These are phyloP conservation scores for Albifimbria verrucaria DNA, from an alignment of 2,329 filamentous ascomycete genomes.

Conservation along the genomic window DNA sequence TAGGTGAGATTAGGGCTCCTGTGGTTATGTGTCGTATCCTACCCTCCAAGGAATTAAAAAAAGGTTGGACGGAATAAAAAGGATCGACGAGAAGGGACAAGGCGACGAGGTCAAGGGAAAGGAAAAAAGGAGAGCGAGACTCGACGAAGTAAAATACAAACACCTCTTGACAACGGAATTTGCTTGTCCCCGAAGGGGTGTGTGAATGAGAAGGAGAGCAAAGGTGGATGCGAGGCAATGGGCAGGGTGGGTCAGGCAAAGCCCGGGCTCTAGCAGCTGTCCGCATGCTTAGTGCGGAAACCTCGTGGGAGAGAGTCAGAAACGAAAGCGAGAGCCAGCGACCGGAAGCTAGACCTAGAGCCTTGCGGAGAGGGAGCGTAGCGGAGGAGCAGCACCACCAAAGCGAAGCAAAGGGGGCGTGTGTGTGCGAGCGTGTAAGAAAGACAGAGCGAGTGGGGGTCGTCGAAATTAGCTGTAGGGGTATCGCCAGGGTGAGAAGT, in stretches of 20 bases:
- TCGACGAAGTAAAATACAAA: slow-evolving; percentile 8
- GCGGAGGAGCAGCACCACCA: neutral
- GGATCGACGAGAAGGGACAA: slow-evolving; percentile 9
- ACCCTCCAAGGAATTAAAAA: slow-evolving; percentile 9
- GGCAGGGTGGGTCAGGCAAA: neutral
- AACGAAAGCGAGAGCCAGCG: neutral
- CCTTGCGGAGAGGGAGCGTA: neutral
- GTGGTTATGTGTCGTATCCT: neutral
- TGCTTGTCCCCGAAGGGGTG: slow-evolving; percentile 1
- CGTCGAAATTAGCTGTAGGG: neutral
- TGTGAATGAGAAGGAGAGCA: neutral
- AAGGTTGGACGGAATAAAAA: slow-evolving; percentile 15
- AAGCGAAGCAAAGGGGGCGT: neutral
- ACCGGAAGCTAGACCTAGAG: no score
- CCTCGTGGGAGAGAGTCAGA: neutral
- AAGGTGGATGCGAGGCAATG: neutral
- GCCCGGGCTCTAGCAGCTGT: neutral
- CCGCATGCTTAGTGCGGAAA: neutral
- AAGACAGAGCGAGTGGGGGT: neutral
- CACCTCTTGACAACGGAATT: slow-evolving; percentile 6
- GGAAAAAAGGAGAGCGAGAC: slow-evolving; percentile 8
- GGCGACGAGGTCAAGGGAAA: slow-evolving; percentile 3
- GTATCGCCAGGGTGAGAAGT: neutral
- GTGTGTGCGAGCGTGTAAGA: neutral
- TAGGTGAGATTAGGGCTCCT: slow-evolving; percentile 5